Base-by-base conservation (phyloP, 2,329 filamentous ascomycete genomes). In the Aspergillus sp. region DNA sequence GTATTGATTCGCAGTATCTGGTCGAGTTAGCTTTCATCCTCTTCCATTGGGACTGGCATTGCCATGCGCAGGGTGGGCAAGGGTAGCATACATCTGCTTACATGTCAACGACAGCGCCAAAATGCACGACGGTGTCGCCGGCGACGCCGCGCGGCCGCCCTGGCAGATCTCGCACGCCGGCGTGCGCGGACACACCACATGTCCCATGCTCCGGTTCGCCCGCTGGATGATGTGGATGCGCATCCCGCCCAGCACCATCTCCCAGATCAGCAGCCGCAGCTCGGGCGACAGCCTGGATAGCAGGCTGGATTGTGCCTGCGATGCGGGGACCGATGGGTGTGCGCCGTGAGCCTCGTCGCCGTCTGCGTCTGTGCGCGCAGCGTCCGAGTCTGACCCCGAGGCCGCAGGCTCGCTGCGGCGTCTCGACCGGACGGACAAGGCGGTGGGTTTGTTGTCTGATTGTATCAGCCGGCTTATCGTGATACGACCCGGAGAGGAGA, bases 201-300 rank as follows among this genome's bases (percentile, higher is more conserved):
- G 64, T 1, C 68, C 67, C 43, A 73, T 63, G 36, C 64, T 64
- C 36, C 60, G 62, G n/a, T 62, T 57, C 17, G 55, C 50, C 4
- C 64, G 64, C 48, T 73, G 71, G 45, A 73, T 61, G 11, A 73
- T 70, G 52, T 73, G 71, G 42, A 73, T 62, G 40, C 68, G 61
- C 40, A 57, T 57, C 5, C 55, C 62, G 9, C 67, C 69, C 0
- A 71, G 58, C 9, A 65, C 68, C 13, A 57, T 50, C 53, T 70
- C 68, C 71, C 71, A 73, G 49, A 73, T 68, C 45, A 71, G 65
- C 5, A 73, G 56, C 3, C 70, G 67, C 29, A 73, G 55, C 47
- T 73, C 70, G 42, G 68, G 61, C 4, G 69, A 69, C 21, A 73
- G 61, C 38, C 58, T 67, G 10, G 60, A 56, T 14, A 73, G 59